Evolutionary conservation across 2,329 filamentous ascomycete species (phyloP), one percentile per base, ranked within the genome.

Genomic region (Aspergillus thermomutatus): DNA sequence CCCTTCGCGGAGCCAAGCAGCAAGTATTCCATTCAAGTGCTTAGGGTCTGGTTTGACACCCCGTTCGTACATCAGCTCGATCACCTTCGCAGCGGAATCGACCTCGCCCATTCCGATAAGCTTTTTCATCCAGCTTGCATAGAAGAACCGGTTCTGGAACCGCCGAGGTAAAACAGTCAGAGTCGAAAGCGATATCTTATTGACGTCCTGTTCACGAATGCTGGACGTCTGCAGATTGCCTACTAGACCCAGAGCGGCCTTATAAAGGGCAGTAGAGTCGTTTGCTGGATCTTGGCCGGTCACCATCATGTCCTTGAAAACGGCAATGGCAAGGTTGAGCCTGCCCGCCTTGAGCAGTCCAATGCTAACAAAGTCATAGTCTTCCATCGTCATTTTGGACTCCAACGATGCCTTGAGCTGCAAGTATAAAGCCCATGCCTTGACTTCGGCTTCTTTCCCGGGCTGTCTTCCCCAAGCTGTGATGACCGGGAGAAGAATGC

Each of bases 291-390:
- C 75, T 56, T 74, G 70, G 7, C 82, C 82, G 3, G 83, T 82
- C 56, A 85, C 84, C 86, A 96, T 92, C 91, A 96, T 95, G 70
- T 96, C 91, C 64, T 88, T 90, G 72, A 96, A 96, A 0, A 91
- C 85, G 53, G 85, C 84, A 54, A 93, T 80, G 0, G 90, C 90
- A 58, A 87, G 81, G 58, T 88, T 83, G 5, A 84, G 79, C 57
- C 87, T 80, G 53, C 85, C 83, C 6, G 84, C 81, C 23, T 86
- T 79, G 26, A 96, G 75, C 66, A 96, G 90, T 47, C 83, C 83
- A 21, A 87, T 82, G 49, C 88, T 86, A 37, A 92, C 82, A 58
- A 83, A 78, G 69, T 96, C 91, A 65, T 92, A 95, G 67, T 95
- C 89, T 19, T 85, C 77, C 66, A 92, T 86, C 3, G 79, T 83